Percentiles rank a stretch among this genome's conserved stretches.
These are phyloP conservation scores for Hordeum vulgare DNA, from an alignment of 176 grass and related monocot genomes.

Conservation along the genomic window DNA sequence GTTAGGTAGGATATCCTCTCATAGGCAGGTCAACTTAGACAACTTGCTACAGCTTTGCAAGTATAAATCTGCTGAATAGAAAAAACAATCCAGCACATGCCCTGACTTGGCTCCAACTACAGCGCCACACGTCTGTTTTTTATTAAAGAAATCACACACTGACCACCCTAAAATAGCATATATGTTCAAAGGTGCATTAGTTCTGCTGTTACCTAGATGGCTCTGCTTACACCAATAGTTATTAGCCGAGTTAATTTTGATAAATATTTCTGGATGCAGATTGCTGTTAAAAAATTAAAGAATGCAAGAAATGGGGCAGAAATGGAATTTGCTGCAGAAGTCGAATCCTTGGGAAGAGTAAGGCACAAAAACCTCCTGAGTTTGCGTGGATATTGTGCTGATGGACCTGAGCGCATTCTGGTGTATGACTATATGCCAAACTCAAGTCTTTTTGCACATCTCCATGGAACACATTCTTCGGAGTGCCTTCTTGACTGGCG, in stretches of 20 bases:
- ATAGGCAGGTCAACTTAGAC: conserved; percentile 18
- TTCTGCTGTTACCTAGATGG: background rate
- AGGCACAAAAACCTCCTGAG: conserved; percentile 82
- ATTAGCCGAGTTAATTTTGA: background rate
- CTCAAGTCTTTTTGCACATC: conserved; percentile 60
- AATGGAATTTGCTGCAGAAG: conserved; percentile 67
- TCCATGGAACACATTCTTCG: conserved; percentile 58
- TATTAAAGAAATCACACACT: background rate
- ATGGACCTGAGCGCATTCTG: conserved; percentile 67
- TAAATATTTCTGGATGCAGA: conserved; percentile 37
- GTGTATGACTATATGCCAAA: conserved; percentile 81
- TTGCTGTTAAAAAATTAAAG: conserved; percentile 78
- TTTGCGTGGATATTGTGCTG: conserved; percentile 67
- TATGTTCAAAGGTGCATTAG: background rate
- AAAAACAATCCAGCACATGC: background rate
- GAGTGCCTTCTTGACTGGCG: conserved; percentile 79
- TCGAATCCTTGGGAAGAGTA: conserved; percentile 56
- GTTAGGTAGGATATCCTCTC: conserved; percentile 32
- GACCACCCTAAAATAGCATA: background rate
- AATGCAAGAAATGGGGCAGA: conserved; percentile 45
- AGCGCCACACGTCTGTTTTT: background rate
- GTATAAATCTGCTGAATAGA: conserved; percentile 16
- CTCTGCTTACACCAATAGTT: background rate
- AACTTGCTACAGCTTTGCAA: conserved; percentile 31
- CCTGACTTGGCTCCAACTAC: conserved; percentile 40